Evolutionary conservation across 768 basidiomycete species (phyloP), one percentile per base, ranked within the genome.

Genomic region (Pleurotus citrinopileatus): DNA sequence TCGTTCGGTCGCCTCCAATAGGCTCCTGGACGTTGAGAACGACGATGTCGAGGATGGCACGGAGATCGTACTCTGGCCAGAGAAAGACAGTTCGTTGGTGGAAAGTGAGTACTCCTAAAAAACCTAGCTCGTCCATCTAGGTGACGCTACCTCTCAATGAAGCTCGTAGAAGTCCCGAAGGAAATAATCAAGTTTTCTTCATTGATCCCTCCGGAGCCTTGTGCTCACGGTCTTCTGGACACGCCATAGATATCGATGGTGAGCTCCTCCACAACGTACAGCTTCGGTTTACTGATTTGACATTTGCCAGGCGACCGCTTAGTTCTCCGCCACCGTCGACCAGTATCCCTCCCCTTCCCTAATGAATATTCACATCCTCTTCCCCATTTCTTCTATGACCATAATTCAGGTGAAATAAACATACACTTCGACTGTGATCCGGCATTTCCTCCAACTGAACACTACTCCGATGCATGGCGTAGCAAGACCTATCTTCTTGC

Each of bases 141-240:
- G 23, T 19, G 12, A 1, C 23, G 52, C 42, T 12, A 15, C 37
- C 26, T 10, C n/a, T 15, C 20, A 34, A 34, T 27, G 26, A 25
- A 90, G 76, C 43, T 78, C 90, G 64, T 9, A 74, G 91, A 55
- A 77, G 75, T 56, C 87, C 86, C 0, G 78, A 80, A 28, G 76
- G 84, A 1, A 83, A 89, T 57, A 93, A 94, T 60, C 90, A 92
- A 76, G 89, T 93, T 15, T 93, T 91, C 71, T 93, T 89, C 71
- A 80, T 93, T 51, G 91, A 94, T 65, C 78, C 80, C 2, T 80
- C 81, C 17, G 91, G 91, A 17, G 83, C 82, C 8, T 68, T 93
- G 37, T 93, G 89, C 65, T 89, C 91, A 7, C 79, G 87, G 59
- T 79, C 82, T 3, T 81, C 90, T 13, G 91, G 91, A 0, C 90